Evolutionary conservation across 768 basidiomycete species (phyloP).

Genomic region (Lactarius sp.): DNA sequence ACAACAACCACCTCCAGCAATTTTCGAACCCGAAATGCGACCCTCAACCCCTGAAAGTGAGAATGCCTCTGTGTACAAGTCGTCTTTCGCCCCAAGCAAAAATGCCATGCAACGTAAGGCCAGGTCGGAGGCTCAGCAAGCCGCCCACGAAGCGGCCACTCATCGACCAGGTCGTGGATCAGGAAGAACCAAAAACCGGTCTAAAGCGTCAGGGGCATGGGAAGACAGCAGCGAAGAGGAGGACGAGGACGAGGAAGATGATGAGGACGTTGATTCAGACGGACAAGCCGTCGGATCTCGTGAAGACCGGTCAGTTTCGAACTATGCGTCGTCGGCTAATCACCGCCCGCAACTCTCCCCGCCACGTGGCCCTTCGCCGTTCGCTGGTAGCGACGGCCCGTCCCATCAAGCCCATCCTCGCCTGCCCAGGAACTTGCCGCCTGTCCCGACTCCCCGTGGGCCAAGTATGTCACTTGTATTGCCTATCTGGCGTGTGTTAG

Average conservation of each 20-base stretch:
- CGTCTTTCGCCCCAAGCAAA: constrained; percentile 84
- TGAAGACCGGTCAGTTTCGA: constrained; percentile 23
- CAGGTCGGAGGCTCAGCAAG: constrained; percentile 78
- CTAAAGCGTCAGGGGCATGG: constrained; percentile 42
- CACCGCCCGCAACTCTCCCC: constrained; percentile 15
- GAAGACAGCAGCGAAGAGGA: constrained; percentile 78
- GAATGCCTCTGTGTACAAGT: constrained; percentile 49
- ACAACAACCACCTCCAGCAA: constrained; percentile 28
- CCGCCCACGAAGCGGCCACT: constrained; percentile 71
- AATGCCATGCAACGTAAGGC: constrained; percentile 82
- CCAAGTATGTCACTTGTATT: constrained; percentile 16
- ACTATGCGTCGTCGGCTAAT: constrained; percentile 19
- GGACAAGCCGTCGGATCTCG: constrained; percentile 34
- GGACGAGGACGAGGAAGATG: constrained; percentile 62
- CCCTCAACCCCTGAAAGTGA: constrained; percentile 28
- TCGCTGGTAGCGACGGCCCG: constrained; percentile 7
- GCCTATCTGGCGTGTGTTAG: not conserved
- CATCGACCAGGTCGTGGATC: constrained; percentile 65
- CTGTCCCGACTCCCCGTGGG: constrained; percentile 21
- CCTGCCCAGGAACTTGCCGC: constrained; percentile 27
- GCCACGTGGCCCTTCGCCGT: constrained; percentile 22
- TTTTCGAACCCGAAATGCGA: constrained; percentile 29
- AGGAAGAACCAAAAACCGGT: constrained; percentile 39
- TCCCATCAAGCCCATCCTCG: constrained; percentile 17
- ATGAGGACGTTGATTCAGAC: constrained; percentile 63